These are phyloP conservation scores for Rhododendron ferrugineum DNA, from an alignment of 148 eudicot genomes.

Conservation along the genomic window DNA sequence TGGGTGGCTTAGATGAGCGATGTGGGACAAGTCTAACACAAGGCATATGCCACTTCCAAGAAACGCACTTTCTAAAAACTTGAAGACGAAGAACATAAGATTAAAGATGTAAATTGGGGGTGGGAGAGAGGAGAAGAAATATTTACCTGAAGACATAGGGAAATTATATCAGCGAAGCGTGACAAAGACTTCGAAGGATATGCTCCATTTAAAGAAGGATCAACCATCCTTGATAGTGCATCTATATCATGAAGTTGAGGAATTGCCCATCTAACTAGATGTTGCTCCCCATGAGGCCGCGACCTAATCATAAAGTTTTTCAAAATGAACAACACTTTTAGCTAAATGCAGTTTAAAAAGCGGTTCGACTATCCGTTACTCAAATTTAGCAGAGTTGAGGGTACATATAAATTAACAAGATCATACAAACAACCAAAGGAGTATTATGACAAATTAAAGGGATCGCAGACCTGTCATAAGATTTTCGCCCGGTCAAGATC, in stretches of 20 bases:
- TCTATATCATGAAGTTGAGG: constrained; percentile 88
- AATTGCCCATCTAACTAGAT: constrained; percentile 84
- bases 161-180: constrained; percentile 89
- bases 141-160: constrained; percentile 83
- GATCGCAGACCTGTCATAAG: constrained; percentile 71
- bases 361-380: background rate
- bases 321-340: background rate
- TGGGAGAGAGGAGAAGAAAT: background rate
- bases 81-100: background rate
- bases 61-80: background rate
- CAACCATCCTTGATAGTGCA: constrained; percentile 85
- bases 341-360: background rate
- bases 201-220: constrained; percentile 61
- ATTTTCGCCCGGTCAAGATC: constrained; percentile 77
- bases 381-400: background rate
- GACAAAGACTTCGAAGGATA: constrained; percentile 84
- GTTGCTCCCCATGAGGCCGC: constrained; percentile 76
- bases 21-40: no score
- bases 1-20: no score
- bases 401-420: background rate
- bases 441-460: background rate
- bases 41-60: background rate
- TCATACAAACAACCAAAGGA: background rate
- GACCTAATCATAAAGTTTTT: constrained; percentile 28
- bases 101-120: background rate